These are phyloP conservation scores for Penicillium sp. DNA, from an alignment of 2,329 filamentous ascomycete genomes.

Conservation along the genomic window DNA sequence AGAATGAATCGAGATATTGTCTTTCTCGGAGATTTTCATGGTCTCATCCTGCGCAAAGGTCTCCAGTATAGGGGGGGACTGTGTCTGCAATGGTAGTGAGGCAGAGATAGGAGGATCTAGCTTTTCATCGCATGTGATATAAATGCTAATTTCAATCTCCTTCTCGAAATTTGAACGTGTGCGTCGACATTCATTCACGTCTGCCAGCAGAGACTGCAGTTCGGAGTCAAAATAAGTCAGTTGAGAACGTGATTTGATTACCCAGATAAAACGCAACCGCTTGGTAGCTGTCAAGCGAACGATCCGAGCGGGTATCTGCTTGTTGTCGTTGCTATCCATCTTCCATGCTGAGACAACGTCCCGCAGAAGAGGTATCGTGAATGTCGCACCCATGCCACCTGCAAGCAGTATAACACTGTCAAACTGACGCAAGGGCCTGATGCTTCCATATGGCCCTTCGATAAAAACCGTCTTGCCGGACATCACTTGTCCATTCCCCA, in stretches of 20 bases:
- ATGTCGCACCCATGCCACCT: conserved; percentile 61
- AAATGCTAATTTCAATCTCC: conserved; percentile 54
- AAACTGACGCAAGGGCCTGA: conserved; percentile 57
- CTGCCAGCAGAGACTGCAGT: conserved; percentile 47
- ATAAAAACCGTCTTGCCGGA: conserved; percentile 47
- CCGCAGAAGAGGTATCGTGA: conserved; percentile 56
- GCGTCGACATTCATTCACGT: conserved; percentile 42
- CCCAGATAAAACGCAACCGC: conserved; percentile 58
- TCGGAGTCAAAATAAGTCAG: conserved; percentile 55
- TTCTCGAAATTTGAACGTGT: conserved; percentile 36
- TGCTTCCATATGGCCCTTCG: conserved; percentile 55
- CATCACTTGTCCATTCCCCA: conserved; percentile 21
- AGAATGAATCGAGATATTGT: conserved; percentile 29
- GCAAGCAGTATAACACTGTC: conserved; percentile 61
- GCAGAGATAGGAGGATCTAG: conserved; percentile 40
- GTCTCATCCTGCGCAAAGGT: neutral
- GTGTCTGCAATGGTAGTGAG: neutral
- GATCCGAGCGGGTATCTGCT: conserved; percentile 12
- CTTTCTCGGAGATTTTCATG: conserved; percentile 17
- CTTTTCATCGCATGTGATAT: conserved; percentile 55
- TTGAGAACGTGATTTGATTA: conserved; percentile 56
- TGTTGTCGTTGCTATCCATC: conserved; percentile 27
- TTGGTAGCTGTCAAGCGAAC: conserved; percentile 44
- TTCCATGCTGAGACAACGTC: conserved; percentile 54
- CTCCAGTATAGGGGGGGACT: neutral